Conservation (phyloP, 2,329 filamentous ascomycete species). For the Pleurostoma richardsiae region DNA sequence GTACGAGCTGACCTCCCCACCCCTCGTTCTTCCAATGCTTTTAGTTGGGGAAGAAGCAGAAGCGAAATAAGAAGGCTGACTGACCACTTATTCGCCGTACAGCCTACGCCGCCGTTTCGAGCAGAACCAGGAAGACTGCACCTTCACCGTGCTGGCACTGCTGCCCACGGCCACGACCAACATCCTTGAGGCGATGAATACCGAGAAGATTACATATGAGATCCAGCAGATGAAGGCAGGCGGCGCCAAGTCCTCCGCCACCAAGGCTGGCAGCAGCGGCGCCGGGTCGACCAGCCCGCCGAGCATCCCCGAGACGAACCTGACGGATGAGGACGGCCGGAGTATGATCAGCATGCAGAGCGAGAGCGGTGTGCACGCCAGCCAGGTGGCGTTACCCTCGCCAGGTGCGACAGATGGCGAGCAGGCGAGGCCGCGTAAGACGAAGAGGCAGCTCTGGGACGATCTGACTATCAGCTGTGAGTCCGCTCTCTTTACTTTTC, state of each 20-base stretch:
- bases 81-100: slow-evolving; percentile 8
- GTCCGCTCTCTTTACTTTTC: slow-evolving; percentile 21
- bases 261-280: slow-evolving; percentile 28
- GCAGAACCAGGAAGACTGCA: slow-evolving; percentile 98
- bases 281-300: slow-evolving; percentile 48
- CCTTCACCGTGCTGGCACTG: slow-evolving; percentile 93
- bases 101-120: slow-evolving; percentile 94
- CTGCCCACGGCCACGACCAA: slow-evolving; percentile 88
- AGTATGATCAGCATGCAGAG: slow-evolving; percentile 73
- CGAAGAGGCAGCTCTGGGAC: slow-evolving; percentile 93
- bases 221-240: slow-evolving; percentile 85
- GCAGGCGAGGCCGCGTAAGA: slow-evolving; percentile 58
- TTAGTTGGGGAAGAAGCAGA: too few relatives aligned
- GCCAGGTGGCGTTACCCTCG: slow-evolving; percentile 61
- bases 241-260: slow-evolving; percentile 49
- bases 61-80: slow-evolving; percentile 2
- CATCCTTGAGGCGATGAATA: slow-evolving; percentile 80
- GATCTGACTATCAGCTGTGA: slow-evolving; percentile 92
- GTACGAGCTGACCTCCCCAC: slow-evolving; percentile 42
- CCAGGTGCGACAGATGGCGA: slow-evolving; percentile 32
- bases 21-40: not conserved
- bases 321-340: slow-evolving; percentile 77
- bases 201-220: slow-evolving; percentile 88
- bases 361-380: slow-evolving; percentile 78
- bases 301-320: slow-evolving; percentile 62